Evolutionary conservation across 805 yeast species (phyloP), one percentile per base, ranked within the genome.

Genomic region (Candida fluviatilis): DNA sequence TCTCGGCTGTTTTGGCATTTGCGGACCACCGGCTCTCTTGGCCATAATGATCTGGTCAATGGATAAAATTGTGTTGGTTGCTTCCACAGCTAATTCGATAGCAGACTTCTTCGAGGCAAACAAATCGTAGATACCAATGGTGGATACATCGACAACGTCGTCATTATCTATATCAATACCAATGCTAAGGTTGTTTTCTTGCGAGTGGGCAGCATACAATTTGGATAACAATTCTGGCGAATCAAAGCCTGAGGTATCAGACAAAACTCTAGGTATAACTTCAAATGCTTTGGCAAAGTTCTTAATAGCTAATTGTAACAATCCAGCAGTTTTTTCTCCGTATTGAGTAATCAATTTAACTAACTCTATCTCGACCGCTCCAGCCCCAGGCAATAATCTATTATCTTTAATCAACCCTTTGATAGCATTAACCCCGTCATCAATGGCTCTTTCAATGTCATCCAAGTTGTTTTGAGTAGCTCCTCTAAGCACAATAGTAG

Each of bases 41-140:
- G 99, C 98, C 93, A 91, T 93, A 58, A 91, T 93, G 54, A 91
- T 91, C 73, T 91, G 98, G 62, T 93, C 98, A 36, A 93, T 93
- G 18, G 95, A 81, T 46, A 90, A 73, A 37, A 90, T 83, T 4
- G 98, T 93, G 46, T 75, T 78, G 11, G 96, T 95, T 35, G 97
- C 96, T 49, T 93, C 98, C 3, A 96, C 89, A 13, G 99, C 98
- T 46, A 93, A 82, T 51, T 82, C 78, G 49, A 93, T 83, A 34
- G 97, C 99, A 45, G 87, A 84, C 53, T 74, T 76, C 71, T 93
- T 91, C 31, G 90, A 75, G 16, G 85, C 69, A 46, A 84, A 74
- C 45, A 91, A 75, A 60, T 91, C 99, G 56, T 71, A 84, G 39
- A 93, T 83, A 3, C 83, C 82, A 27, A 73, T 77, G 16, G 71